phyloP scores from a whole-genome alignment of 345 rosid species.

The Syzygium aqueum region DNA sequence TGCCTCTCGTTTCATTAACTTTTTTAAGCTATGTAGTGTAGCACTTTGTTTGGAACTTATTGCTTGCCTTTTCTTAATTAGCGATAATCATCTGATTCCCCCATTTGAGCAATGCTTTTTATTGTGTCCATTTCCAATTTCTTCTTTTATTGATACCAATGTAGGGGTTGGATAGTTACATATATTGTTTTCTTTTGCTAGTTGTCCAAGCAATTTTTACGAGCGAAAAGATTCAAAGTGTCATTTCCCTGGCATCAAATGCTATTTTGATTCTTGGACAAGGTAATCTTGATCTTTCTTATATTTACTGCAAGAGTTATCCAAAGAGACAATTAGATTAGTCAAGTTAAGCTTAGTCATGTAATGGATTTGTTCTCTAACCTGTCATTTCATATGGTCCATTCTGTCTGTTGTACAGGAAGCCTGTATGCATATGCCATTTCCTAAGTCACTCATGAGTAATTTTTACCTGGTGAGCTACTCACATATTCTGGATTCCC shows the following conservation, averaged over 20 bases:
- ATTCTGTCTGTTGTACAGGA: constrained; percentile 29
- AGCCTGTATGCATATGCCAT: constrained; percentile 48
- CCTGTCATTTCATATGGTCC: neutral
- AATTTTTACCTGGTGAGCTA: neutral
- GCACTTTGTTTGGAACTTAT: neutral
- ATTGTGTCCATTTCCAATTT: neutral
- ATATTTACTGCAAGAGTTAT: neutral
- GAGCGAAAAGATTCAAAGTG: constrained; percentile 53
- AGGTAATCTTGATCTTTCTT: constrained; percentile 26
- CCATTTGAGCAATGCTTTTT: neutral
- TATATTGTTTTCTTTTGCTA: constrained; percentile 9
- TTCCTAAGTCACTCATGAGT: constrained; percentile 19
- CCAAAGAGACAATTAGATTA: neutral
- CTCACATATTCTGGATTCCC: neutral
- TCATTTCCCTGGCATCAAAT: constrained; percentile 38
- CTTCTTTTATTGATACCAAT: neutral
- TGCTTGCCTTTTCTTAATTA: neutral
- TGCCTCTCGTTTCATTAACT: neutral
- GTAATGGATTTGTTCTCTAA: neutral
- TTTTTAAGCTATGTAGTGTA: neutral
- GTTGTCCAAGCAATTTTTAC: constrained; percentile 52
- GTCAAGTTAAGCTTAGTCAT: neutral
- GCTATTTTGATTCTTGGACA: constrained; percentile 60
- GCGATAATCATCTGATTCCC: neutral
- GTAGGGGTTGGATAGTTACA: neutral